phyloP scores from a whole-genome alignment of 163 green algal genomes.

The Chlamydomonas reinhardtii region DNA sequence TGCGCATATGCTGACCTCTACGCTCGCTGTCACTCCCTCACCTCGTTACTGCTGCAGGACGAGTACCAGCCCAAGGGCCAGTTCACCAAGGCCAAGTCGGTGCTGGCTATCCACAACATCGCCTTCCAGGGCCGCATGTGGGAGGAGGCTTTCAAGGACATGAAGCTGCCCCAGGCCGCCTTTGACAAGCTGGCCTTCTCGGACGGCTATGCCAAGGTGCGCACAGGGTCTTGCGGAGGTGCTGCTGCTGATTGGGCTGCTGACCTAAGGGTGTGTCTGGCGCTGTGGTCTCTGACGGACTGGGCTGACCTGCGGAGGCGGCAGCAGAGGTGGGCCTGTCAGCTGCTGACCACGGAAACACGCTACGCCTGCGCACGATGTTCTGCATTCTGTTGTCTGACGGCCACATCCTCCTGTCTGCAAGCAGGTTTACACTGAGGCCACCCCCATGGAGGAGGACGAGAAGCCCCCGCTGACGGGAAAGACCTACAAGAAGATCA shows the following conservation, averaged over 20 bases:
- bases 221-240: conserved; percentile 26
- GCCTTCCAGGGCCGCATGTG: conserved; percentile 98
- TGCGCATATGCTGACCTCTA: no score
- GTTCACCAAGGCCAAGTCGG: conserved; percentile 90
- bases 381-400: no score
- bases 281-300: no score
- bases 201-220: conserved; percentile 88
- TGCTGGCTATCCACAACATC: conserved; percentile 98
- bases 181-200: conserved; percentile 84
- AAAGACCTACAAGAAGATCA: conserved; percentile 91
- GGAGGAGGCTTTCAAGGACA: conserved; percentile 79
- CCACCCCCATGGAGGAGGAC: conserved; percentile 77
- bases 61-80: conserved; percentile 88
- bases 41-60: conserved; percentile 59
- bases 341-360: no score
- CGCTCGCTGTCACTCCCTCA: no score
- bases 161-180: conserved; percentile 79
- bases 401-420: background rate
- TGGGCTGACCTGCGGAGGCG: no score
- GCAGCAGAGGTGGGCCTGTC: no score
- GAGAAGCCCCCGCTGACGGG: conserved; percentile 60
- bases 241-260: background rate
- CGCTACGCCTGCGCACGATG: no score
- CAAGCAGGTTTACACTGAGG: conserved; percentile 79
- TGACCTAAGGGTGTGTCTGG: no score